Conservation (phyloP, 1,284 basidiomycete genomes). For the Cryptococcus sp. region DNA sequence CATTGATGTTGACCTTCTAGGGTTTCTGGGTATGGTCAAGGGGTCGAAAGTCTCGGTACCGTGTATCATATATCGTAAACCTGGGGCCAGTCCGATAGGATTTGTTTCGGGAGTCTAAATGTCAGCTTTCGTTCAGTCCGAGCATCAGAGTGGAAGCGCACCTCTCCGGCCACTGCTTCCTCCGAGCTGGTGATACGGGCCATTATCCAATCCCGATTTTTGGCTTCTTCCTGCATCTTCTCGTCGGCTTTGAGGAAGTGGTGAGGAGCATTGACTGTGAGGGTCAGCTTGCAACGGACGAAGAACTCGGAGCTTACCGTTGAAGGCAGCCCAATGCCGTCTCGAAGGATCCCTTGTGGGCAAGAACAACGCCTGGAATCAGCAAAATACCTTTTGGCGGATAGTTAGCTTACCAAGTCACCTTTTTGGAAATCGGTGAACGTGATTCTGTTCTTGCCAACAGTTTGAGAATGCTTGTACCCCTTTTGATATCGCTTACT, state of each 20-base stretch:
- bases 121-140: too few relatives aligned
- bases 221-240: slow-evolving; percentile 75
- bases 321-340: slow-evolving; percentile 96
- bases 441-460: slow-evolving; percentile 86
- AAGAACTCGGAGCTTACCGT: slow-evolving; percentile 50
- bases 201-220: slow-evolving; percentile 87
- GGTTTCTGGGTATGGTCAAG: slow-evolving; percentile 6
- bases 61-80: slow-evolving; percentile 87
- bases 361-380: slow-evolving; percentile 66
- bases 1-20: slow-evolving; percentile 19
- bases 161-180: slow-evolving; percentile 75
- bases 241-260: slow-evolving; percentile 89
- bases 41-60: slow-evolving; percentile 89
- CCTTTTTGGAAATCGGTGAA: slow-evolving; percentile 89
- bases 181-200: slow-evolving; percentile 84
- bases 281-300: too few relatives aligned
- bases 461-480: slow-evolving; percentile 87
- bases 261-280: slow-evolving; percentile 84
- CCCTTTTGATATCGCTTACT: slow-evolving; percentile 95
- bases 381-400: background rate
- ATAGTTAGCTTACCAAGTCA: slow-evolving; percentile 59
- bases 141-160: too few relatives aligned
- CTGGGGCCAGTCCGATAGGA: slow-evolving; percentile 66
- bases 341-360: slow-evolving; percentile 89
- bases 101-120: slow-evolving; percentile 53